Conservation (phyloP, 306 rosid species). For the Delonix regia region DNA sequence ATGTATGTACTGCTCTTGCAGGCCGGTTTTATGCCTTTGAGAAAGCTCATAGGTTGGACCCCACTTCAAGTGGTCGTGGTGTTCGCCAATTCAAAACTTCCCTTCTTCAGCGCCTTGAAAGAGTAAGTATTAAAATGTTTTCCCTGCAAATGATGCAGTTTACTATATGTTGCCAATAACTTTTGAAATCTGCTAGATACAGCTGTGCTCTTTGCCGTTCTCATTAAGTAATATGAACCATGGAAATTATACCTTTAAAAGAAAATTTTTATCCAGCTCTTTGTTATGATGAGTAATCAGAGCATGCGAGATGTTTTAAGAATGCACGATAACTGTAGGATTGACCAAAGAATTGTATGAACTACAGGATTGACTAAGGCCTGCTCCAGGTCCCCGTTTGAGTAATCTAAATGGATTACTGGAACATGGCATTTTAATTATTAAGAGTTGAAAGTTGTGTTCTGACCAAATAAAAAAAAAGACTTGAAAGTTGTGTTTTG, state of each 20-base stretch:
- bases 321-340: neutral
- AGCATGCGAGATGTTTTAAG: neutral
- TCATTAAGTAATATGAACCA: neutral
- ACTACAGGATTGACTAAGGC: neutral
- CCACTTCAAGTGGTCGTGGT: slow-evolving; percentile 97
- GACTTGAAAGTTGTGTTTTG: neutral
- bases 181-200: neutral
- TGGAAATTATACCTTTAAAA: neutral
- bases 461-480: too few species aligned
- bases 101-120: slow-evolving; percentile 93
- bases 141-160: neutral
- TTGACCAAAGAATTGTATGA: neutral
- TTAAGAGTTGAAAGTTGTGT: neutral
- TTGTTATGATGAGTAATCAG: neutral
- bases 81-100: slow-evolving; percentile 98
- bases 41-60: slow-evolving; percentile 98
- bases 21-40: slow-evolving; percentile 98
- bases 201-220: neutral
- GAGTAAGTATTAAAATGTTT: slow-evolving; percentile 55
- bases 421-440: neutral
- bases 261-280: neutral
- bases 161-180: neutral
- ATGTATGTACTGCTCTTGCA: slow-evolving; percentile 35
- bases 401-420: neutral
- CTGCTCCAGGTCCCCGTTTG: neutral